Percentiles rank a stretch among this genome's conserved stretches.
Evolutionary conservation across 2,329 filamentous ascomycete genomes (phyloP).

Genomic region (Tolypocladium cylindrosporum): DNA sequence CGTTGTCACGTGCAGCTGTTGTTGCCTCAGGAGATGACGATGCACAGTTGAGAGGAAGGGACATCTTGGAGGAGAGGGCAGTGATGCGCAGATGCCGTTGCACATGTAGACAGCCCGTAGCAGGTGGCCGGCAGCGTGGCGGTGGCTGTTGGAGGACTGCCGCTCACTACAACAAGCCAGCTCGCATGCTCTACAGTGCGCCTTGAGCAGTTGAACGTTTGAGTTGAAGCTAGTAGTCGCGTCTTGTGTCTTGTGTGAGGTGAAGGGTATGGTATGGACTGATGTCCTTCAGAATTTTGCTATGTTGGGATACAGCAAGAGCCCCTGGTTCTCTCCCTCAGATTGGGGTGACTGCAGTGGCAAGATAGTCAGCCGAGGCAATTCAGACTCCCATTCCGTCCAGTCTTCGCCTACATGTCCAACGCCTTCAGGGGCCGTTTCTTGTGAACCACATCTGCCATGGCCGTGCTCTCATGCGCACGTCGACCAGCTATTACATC

Average conservation of each 20-base stretch:
- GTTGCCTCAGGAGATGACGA: neutral
- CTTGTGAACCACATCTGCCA: neutral
- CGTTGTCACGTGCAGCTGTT: neutral
- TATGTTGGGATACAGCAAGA: neutral
- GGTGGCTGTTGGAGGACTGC: neutral
- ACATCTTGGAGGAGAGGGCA: neutral
- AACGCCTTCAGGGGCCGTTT: neutral
- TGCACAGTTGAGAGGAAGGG: neutral
- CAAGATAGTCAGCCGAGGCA: neutral
- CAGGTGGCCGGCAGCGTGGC: neutral
- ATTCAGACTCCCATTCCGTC: neutral
- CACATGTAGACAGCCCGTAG: neutral
- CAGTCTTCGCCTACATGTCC: no score
- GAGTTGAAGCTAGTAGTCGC: neutral
- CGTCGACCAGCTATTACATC: neutral
- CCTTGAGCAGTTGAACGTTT: neutral
- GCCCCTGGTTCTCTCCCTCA: neutral
- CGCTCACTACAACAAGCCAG: neutral
- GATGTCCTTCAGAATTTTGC: neutral
- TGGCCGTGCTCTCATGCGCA: neutral
- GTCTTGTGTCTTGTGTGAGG: neutral
- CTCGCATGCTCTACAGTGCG: neutral
- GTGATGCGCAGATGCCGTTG: neutral
- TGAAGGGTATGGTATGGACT: neutral
- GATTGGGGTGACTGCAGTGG: neutral